Evolutionary conservation across 176 grass and related monocot species (phyloP).

Genomic region (Hordeum vulgare): DNA sequence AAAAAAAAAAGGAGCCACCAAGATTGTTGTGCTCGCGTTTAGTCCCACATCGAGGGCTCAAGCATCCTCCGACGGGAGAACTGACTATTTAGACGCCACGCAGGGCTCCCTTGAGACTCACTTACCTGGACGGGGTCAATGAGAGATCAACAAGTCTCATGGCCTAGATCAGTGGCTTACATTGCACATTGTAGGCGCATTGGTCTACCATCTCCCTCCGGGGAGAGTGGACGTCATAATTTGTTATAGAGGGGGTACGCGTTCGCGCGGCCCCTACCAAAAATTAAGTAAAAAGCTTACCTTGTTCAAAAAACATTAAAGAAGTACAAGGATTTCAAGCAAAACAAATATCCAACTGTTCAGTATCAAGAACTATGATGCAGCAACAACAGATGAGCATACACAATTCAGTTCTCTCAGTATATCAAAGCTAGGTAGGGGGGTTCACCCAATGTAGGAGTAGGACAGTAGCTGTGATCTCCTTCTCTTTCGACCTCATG

Average conservation of each 20-base stretch:
- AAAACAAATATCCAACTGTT: no score
- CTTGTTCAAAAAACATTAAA: no score
- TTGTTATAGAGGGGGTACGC: slow-evolving; percentile 11
- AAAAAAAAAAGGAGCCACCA: no score
- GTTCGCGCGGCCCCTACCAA: slow-evolving; percentile 35
- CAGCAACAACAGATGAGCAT: no score
- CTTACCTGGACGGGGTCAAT: slow-evolving; percentile 2
- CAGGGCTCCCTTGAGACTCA: neutral
- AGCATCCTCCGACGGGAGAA: neutral
- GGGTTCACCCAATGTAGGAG: no score
- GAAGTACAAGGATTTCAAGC: no score
- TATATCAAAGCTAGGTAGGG: no score
- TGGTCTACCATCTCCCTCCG: neutral
- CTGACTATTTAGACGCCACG: neutral
- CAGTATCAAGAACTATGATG: no score
- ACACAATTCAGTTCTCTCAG: no score
- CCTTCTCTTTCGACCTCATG: no score
- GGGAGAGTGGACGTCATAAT: neutral
- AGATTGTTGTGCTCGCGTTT: neutral
- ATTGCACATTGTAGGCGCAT: neutral
- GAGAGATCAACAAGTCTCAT: neutral
- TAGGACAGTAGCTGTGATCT: no score
- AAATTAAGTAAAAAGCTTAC: no score
- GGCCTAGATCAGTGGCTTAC: neutral
- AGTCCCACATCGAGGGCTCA: neutral